phyloP scores from a whole-genome alignment of 352 stramenopile species.

The Phytopythium cucurbitacearum region DNA sequence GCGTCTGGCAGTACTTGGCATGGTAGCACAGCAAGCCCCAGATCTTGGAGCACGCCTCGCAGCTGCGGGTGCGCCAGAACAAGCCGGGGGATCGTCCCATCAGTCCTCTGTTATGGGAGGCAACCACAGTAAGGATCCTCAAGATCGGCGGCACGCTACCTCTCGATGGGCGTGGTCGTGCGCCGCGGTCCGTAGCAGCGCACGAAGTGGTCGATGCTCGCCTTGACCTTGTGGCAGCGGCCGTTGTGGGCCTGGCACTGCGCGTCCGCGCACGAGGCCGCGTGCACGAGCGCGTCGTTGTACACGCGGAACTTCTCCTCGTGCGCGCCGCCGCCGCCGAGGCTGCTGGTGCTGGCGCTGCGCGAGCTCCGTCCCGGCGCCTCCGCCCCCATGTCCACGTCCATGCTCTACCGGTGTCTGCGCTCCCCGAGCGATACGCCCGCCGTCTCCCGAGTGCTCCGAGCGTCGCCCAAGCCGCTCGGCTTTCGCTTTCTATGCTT shows the following conservation, averaged over 20 bases:
- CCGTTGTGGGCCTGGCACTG: slow-evolving; percentile 58
- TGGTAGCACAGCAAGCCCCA: slow-evolving; percentile 86
- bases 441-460: no score
- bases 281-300: slow-evolving; percentile 77
- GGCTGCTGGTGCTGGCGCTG: slow-evolving; percentile 1
- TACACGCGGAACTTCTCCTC: slow-evolving; percentile 86
- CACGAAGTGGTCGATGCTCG: slow-evolving; percentile 87
- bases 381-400: slow-evolving; percentile 39
- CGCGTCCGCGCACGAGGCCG: slow-evolving; percentile 45
- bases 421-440: no score
- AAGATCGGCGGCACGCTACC: slow-evolving; percentile 20
- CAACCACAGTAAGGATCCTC: background rate
- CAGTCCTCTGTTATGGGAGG: background rate
- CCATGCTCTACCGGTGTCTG: slow-evolving; percentile 17
- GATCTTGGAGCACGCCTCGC: slow-evolving; percentile 79
- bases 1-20: slow-evolving; percentile 65
- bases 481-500: no score
- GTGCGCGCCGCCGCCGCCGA: slow-evolving; percentile 27
- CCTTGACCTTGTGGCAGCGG: slow-evolving; percentile 85
- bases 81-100: background rate
- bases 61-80: slow-evolving; percentile 25
- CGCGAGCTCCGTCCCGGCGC: background rate
- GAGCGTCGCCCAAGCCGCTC: no score
- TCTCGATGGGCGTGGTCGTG: slow-evolving; percentile 70
- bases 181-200: slow-evolving; percentile 77